Base-by-base conservation (phyloP, 768 basidiomycete genomes). In the Cystofilobasidium bisporidii region DNA sequence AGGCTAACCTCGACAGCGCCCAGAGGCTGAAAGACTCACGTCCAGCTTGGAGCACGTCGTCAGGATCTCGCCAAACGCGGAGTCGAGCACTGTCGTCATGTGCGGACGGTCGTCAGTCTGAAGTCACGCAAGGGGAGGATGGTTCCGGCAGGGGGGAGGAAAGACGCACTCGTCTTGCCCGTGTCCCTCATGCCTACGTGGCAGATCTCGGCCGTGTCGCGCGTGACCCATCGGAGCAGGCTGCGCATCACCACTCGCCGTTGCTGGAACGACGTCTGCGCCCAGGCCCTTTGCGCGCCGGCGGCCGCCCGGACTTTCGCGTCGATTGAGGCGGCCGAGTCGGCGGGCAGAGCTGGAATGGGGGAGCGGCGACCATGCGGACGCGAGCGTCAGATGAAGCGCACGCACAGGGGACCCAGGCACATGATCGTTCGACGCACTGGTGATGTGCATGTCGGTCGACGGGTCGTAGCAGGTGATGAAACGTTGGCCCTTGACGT, bases 381-480 rank as follows among this genome's bases (percentile, higher is more conserved):
- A 12, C 30, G 1, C 20, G 12, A 24, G 56, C 3, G 22, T 24
- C 32, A 64, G 24, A 15, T 55, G 3, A 8, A 41, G 53, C n/a
- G 28, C 18, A 17, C 24, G n/a, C n/a, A n/a, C n/a, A n/a, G n/a
- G n/a, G n/a, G n/a, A n/a, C n/a, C n/a, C n/a, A n/a, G n/a, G n/a
- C n/a, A n/a, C n/a, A n/a, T n/a, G n/a, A 61, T 24, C 41, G 41
- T 24, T 40, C 1, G 32, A n/a, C 3, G 3, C 38, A 58, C 64
- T 48, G 18, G 41, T n/a, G 22, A 60, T 40, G 41, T 57, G 56
- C 24, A n/a, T 14, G 26, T 85, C 86, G 18, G 89, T 93, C 4
- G 91, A 85, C 18, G 94, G 94, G 76, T 97, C 94, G 72, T 84
- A 98, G 75, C 87, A 86, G 2, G 94, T 98, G 69, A 97, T 87